Percentiles rank a stretch among this genome's conserved stretches.
phyloP scores from a whole-genome alignment of 2,329 filamentous ascomycete genomes.

The Pseudogymnoascus sp. region DNA sequence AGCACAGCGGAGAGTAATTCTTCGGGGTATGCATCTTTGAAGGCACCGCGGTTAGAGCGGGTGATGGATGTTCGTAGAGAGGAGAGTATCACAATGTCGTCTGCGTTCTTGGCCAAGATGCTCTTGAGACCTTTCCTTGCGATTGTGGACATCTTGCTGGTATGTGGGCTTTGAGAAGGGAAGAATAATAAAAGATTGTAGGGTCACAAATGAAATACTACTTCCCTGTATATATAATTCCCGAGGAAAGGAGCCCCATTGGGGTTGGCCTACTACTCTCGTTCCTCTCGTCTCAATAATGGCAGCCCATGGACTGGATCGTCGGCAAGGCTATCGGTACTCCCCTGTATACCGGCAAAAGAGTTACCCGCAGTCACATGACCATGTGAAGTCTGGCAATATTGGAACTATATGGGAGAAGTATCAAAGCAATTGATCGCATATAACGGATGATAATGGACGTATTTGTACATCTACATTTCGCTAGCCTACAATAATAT shows the following conservation, averaged over 20 bases:
- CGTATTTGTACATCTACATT: slow-evolving; percentile 6
- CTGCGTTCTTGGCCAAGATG: slow-evolving; percentile 70
- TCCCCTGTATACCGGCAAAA: not conserved
- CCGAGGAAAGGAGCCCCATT: slow-evolving; percentile 2
- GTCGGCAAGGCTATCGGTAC: not conserved
- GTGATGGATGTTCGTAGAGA: slow-evolving; percentile 85
- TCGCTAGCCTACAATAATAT: slow-evolving; percentile 9
- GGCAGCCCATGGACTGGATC: not conserved
- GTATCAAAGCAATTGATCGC: not conserved
- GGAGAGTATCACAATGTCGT: slow-evolving; percentile 82
- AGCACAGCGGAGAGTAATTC: slow-evolving; percentile 67
- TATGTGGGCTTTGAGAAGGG: not conserved
- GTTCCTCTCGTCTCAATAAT: not conserved
- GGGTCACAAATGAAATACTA: slow-evolving; percentile 3
- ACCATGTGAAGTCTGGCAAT: not conserved
- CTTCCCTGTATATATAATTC: slow-evolving; percentile 3
- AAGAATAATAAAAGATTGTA: not conserved
- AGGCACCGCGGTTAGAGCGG: slow-evolving; percentile 71
- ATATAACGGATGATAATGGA: slow-evolving; percentile 5
- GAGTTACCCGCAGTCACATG: slow-evolving; percentile 4
- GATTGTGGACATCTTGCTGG: slow-evolving; percentile 23
- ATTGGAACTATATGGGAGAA: not conserved
- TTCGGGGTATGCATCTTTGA: slow-evolving; percentile 86
- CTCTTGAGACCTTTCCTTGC: slow-evolving; percentile 62
- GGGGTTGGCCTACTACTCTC: not conserved